A percentile compares a stretch with the other conserved stretches of the same genome.
phyloP scores from a whole-genome alignment of 2,329 filamentous ascomycete genomes.

The Alternaria brassicicola region DNA sequence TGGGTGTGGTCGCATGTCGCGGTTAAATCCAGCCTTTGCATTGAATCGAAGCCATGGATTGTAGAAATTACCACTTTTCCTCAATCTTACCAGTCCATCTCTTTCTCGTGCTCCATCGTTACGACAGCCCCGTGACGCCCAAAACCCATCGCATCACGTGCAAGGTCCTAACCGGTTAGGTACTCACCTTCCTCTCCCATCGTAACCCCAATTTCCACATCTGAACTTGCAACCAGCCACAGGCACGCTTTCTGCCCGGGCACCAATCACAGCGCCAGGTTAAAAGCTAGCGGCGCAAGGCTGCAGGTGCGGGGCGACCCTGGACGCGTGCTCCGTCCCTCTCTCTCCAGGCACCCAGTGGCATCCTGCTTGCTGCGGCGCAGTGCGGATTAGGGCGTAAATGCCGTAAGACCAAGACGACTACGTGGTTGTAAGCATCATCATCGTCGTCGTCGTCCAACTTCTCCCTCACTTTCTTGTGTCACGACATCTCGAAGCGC shows the following conservation, averaged over 20 bases:
- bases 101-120: too few species aligned
- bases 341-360: not conserved
- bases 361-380: not conserved
- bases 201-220: not conserved
- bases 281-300: not conserved
- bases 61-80: not conserved
- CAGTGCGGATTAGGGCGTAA: not conserved
- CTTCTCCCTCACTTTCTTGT: not conserved
- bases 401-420: not conserved
- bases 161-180: not conserved
- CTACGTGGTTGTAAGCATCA: constrained; percentile 1
- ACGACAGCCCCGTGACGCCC: not conserved
- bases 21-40: not conserved
- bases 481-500: not conserved
- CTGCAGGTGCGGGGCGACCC: constrained; percentile 1
- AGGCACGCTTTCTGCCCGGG: constrained; percentile 1
- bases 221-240: not conserved
- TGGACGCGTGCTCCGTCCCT: not conserved
- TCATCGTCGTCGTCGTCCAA: not conserved
- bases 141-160: not conserved
- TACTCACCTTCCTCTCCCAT: not conserved
- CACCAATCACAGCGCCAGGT: not conserved
- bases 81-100: not conserved
- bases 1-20: not conserved
- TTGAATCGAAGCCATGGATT: not conserved